Percentiles rank a stretch among this genome's conserved stretches.
These are phyloP conservation scores for Scleromitrula shiraiana DNA, from an alignment of 2,329 filamentous ascomycete species.

Conservation along the genomic window DNA sequence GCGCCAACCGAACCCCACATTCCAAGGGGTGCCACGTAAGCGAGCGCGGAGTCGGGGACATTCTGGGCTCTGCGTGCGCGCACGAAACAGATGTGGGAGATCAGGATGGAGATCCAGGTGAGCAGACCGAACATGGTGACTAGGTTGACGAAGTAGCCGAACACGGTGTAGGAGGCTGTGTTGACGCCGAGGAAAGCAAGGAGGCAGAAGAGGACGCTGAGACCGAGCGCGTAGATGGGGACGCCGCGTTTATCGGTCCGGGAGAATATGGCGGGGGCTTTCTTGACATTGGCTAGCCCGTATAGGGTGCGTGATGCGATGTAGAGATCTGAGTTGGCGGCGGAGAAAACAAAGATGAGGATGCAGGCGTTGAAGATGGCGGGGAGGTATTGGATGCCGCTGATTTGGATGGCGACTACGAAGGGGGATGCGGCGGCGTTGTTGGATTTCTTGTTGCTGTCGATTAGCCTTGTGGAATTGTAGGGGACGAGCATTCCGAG, in stretches of 20 bases:
- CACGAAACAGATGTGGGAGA: conserved; percentile 61
- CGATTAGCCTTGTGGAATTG: conserved; percentile 48
- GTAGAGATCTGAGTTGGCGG: conserved; percentile 53
- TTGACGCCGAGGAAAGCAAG: conserved; percentile 59
- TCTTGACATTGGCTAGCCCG: conserved; percentile 57
- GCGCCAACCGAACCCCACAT: conserved; percentile 59
- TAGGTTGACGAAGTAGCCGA: conserved; percentile 65
- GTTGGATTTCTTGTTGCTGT: conserved; percentile 35
- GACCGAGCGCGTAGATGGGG: conserved; percentile 39
- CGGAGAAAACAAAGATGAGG: conserved; percentile 59
- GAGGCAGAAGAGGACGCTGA: conserved; percentile 45
- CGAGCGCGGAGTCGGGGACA: conserved; percentile 47
- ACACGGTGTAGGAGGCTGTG: conserved; percentile 53
- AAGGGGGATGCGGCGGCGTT: conserved; percentile 40
- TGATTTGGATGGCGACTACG: conserved; percentile 53
- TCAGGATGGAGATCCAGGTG: conserved; percentile 38
- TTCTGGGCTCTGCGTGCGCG: conserved; percentile 54
- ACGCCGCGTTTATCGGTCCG: conserved; percentile 49
- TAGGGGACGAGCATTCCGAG: conserved; percentile 57
- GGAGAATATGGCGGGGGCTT: conserved; percentile 54
- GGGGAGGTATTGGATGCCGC: conserved; percentile 56
- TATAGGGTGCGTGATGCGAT: conserved; percentile 63
- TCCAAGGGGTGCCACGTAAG: conserved; percentile 67
- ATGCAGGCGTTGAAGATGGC: conserved; percentile 63
- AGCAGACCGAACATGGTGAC: conserved; percentile 35